Conservation (phyloP, 768 basidiomycete species). For the Cytidiella melzeri region DNA sequence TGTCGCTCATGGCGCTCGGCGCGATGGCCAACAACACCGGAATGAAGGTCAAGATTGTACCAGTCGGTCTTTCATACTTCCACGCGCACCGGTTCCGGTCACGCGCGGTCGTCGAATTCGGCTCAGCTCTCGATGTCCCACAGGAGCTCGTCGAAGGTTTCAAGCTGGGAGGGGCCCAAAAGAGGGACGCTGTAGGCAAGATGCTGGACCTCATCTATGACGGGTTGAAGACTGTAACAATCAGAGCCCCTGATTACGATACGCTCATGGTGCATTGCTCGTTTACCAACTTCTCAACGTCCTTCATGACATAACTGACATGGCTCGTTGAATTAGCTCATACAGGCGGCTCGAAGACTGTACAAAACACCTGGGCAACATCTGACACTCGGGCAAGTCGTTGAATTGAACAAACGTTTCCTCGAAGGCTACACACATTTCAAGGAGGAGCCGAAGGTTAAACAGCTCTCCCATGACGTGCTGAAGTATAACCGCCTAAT, state of each 20-base stretch:
- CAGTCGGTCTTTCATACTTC: conserved; percentile 40
- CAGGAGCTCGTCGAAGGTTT: conserved; percentile 83
- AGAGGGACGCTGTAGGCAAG: conserved; percentile 85
- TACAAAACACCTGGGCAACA: conserved; percentile 93
- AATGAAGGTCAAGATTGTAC: conserved; percentile 83
- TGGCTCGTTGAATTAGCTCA: conserved; percentile 59
- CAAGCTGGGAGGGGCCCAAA: conserved; percentile 79
- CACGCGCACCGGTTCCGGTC: conserved; percentile 77
- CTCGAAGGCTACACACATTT: conserved; percentile 89
- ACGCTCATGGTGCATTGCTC: conserved; percentile 92
- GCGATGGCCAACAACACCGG: conserved; percentile 91
- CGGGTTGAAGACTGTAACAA: conserved; percentile 90
- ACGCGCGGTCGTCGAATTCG: conserved; percentile 96
- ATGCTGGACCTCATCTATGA: conserved; percentile 91
- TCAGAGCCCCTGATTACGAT: conserved; percentile 94
- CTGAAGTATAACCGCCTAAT: conserved; percentile 85
- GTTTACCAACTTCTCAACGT: too few relatives aligned
- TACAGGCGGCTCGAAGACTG: conserved; percentile 88
- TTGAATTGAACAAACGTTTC: conserved; percentile 88
- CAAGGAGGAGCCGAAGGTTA: conserved; percentile 85
- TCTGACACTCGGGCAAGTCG: conserved; percentile 88
- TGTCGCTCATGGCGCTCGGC: conserved; percentile 96
- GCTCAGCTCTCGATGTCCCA: conserved; percentile 89
- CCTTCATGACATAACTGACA: too few relatives aligned
- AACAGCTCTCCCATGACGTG: conserved; percentile 71